Evolutionary conservation across 139 green algal species (phyloP).

Genomic region (Diplosphaera chodatii): DNA sequence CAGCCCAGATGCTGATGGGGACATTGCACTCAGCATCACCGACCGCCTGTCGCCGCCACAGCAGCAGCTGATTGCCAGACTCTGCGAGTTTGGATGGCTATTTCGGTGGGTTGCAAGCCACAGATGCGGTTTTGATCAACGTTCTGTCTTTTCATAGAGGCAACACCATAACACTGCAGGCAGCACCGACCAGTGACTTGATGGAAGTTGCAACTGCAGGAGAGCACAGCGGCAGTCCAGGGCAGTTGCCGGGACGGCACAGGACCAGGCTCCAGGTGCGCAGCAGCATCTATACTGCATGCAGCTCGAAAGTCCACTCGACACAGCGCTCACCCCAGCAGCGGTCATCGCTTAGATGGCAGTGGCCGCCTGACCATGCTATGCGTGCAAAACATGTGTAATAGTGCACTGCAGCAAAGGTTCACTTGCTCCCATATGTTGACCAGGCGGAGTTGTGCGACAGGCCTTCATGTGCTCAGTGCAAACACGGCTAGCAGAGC

Average conservation of each 20-base stretch:
- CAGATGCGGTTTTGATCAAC: neutral
- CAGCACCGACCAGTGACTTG: neutral
- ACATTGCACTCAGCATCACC: neutral
- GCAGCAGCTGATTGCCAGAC: neutral
- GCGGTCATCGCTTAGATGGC: no score
- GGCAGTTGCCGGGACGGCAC: neutral
- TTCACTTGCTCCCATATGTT: no score
- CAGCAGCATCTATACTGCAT: no score
- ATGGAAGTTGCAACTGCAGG: no score
- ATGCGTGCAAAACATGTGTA: no score
- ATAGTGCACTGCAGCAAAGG: no score
- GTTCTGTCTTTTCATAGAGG: neutral
- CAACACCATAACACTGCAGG: no score
- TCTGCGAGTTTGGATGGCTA: neutral
- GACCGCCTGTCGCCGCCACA: neutral
- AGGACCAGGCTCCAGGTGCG: neutral
- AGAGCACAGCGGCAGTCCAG: neutral
- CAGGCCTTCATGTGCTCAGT: slow-evolving; percentile 6
- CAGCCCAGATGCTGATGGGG: neutral
- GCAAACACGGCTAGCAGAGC: slow-evolving; percentile 17
- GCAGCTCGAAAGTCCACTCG: no score
- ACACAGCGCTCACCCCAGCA: no score
- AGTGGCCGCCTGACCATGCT: no score
- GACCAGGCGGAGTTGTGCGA: neutral
- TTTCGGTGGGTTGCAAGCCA: slow-evolving; percentile 2